Evolutionary conservation across 768 basidiomycete genomes (phyloP).

Genomic region (Suillus discolor): DNA sequence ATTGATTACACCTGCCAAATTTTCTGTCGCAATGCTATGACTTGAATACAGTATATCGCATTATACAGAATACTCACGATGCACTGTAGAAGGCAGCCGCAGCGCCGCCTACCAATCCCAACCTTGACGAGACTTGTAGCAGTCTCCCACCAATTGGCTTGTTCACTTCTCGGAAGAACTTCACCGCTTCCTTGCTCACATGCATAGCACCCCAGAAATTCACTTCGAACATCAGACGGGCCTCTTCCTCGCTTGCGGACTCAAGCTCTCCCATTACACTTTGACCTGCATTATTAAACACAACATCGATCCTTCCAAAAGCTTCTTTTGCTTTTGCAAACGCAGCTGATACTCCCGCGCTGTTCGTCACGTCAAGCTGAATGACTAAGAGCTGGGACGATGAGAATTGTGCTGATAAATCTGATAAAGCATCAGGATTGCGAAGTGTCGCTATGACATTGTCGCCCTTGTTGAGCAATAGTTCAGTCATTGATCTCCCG

Average conservation of each 20-base stretch:
- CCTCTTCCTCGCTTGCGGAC: slow-evolving; percentile 29
- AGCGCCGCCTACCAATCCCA: slow-evolving; percentile 28
- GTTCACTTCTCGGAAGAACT: slow-evolving; percentile 41
- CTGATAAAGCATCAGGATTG: slow-evolving; percentile 34
- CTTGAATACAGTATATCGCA: background rate
- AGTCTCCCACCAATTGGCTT: slow-evolving; percentile 40
- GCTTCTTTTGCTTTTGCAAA: slow-evolving; percentile 26
- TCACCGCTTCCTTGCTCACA: slow-evolving; percentile 33
- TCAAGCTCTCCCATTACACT: slow-evolving; percentile 39
- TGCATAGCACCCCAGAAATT: slow-evolving; percentile 38
- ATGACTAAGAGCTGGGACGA: slow-evolving; percentile 30
- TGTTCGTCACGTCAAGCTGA: slow-evolving; percentile 35
- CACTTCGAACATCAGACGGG: slow-evolving; percentile 39
- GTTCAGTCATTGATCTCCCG: slow-evolving; percentile 36
- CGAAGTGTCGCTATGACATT: slow-evolving; percentile 47
- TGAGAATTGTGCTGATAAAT: slow-evolving; percentile 26
- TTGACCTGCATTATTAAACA: slow-evolving; percentile 39
- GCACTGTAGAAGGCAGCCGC: slow-evolving; percentile 26
- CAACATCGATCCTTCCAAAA: slow-evolving; percentile 40
- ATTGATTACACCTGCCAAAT: slow-evolving; percentile 4
- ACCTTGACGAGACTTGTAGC: slow-evolving; percentile 39
- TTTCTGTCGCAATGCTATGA: background rate
- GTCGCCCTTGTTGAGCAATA: slow-evolving; percentile 37
- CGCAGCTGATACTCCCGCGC: slow-evolving; percentile 24
- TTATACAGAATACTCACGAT: slow-evolving; percentile 20